Conservation (phyloP, 495 filamentous ascomycete genomes). For the Aeminium ludgeri region DNA sequence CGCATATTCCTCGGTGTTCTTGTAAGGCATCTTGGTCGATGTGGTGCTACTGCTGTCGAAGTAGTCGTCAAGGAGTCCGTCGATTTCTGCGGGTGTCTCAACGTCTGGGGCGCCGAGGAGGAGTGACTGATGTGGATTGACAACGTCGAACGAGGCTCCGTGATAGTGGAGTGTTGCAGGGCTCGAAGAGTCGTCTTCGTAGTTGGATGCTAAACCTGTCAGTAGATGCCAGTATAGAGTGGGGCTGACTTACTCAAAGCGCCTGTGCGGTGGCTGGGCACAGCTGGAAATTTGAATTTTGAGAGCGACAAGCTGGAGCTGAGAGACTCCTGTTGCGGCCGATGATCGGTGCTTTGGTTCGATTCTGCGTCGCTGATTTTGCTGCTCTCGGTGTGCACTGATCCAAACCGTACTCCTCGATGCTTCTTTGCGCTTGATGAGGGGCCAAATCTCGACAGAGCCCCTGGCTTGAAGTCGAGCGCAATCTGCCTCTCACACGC, state of each 20-base stretch:
- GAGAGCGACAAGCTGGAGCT: slow-evolving; percentile 11
- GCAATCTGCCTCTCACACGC: too few species aligned
- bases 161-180: slow-evolving; percentile 13
- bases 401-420: not conserved
- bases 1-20: slow-evolving; percentile 1
- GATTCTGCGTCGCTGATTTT: not conserved
- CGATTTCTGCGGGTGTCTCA: slow-evolving; percentile 15
- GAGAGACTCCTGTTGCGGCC: not conserved
- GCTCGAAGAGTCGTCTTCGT: not conserved
- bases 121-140: slow-evolving; percentile 15
- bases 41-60: slow-evolving; percentile 2
- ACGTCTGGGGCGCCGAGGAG: slow-evolving; percentile 8
- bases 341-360: not conserved
- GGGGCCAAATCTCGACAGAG: too few species aligned
- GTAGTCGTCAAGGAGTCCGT: slow-evolving; percentile 15
- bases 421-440: not conserved
- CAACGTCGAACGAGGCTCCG: slow-evolving; percentile 17
- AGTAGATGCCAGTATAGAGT: not conserved
- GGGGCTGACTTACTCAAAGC: slow-evolving; percentile 10
- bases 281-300: slow-evolving; percentile 13
- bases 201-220: not conserved
- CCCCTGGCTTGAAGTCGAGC: not conserved
- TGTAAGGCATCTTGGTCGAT: slow-evolving; percentile 1
- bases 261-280: slow-evolving; percentile 7
- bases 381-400: not conserved